Evolutionary conservation across 129 eudicot species (phyloP).

Genomic region (Saposhnikovia divaricata): DNA sequence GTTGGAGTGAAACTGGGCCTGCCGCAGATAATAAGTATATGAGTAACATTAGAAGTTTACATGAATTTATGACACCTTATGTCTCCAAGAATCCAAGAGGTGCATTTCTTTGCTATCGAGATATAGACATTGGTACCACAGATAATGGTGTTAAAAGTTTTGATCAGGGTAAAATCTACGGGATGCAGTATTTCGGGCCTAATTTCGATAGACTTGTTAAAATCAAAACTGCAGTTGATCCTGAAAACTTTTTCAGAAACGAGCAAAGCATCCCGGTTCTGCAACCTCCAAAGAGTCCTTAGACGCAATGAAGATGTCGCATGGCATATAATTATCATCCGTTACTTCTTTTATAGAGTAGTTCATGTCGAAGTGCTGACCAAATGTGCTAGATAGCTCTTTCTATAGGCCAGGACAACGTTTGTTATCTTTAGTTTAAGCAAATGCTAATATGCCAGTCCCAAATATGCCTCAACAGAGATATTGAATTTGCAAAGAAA

Average conservation of each 20-base stretch:
- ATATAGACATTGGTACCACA: constrained; percentile 30
- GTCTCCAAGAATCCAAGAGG: constrained; percentile 40
- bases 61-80: constrained; percentile 27
- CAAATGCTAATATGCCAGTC: too few species aligned
- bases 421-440: too few species aligned
- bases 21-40: constrained; percentile 15
- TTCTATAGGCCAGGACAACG: too few species aligned
- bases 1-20: constrained; percentile 23
- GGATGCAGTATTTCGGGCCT: constrained; percentile 30
- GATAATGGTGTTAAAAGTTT: constrained; percentile 17
- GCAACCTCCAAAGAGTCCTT: too few species aligned
- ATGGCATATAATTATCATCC: too few species aligned
- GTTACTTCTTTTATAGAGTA: too few species aligned
- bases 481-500: too few species aligned
- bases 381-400: too few species aligned
- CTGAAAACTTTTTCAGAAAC: constrained; percentile 27
- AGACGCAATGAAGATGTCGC: too few species aligned
- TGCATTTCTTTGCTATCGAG: constrained; percentile 30
- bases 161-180: constrained; percentile 26
- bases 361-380: too few species aligned
- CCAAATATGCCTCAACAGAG: too few species aligned
- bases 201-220: constrained; percentile 41
- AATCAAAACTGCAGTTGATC: constrained; percentile 36
- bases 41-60: constrained; percentile 20
- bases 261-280: constrained; percentile 36